Conservation (phyloP, 2,329 filamentous ascomycete genomes). For the Aurifilum marmelostoma region DNA sequence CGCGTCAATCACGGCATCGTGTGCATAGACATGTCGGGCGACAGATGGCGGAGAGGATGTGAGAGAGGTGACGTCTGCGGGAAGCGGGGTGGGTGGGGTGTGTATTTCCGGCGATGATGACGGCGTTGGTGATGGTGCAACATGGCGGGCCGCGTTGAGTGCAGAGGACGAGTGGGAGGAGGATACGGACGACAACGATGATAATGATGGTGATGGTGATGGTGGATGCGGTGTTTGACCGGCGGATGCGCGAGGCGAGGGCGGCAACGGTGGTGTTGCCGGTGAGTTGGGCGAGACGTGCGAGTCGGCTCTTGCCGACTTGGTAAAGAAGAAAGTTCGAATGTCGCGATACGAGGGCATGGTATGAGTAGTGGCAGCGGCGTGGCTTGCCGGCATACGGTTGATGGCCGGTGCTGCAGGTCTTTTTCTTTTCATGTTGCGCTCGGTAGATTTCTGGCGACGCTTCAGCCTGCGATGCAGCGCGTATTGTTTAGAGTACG, state of each 20-base stretch:
- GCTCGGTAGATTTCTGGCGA: not conserved
- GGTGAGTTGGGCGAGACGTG: not conserved
- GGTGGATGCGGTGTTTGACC: not conserved
- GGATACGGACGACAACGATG: not conserved
- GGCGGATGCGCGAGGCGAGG: too few relatives aligned
- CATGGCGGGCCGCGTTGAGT: not conserved
- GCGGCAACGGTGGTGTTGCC: not conserved
- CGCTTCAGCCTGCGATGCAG: not conserved
- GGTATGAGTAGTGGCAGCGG: not conserved
- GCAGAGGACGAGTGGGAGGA: not conserved
- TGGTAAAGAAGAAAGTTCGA: not conserved
- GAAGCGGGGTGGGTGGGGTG: not conserved
- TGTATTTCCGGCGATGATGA: not conserved
- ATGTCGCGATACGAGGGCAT: not conserved
- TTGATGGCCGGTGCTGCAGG: not conserved
- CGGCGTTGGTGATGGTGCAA: not conserved
- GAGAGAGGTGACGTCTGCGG: slow-evolving; percentile 13
- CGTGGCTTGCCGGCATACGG: not conserved
- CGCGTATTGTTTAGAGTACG: not conserved
- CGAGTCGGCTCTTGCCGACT: not conserved
- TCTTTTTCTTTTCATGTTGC: not conserved
- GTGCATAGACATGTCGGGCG: slow-evolving; percentile 40
- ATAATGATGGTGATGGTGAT: not conserved
- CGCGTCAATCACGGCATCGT: slow-evolving; percentile 64
- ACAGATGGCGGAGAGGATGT: slow-evolving; percentile 32